These are phyloP conservation scores for Nakazawaea ishiwadae DNA, from an alignment of 805 yeast species.

Conservation along the genomic window DNA sequence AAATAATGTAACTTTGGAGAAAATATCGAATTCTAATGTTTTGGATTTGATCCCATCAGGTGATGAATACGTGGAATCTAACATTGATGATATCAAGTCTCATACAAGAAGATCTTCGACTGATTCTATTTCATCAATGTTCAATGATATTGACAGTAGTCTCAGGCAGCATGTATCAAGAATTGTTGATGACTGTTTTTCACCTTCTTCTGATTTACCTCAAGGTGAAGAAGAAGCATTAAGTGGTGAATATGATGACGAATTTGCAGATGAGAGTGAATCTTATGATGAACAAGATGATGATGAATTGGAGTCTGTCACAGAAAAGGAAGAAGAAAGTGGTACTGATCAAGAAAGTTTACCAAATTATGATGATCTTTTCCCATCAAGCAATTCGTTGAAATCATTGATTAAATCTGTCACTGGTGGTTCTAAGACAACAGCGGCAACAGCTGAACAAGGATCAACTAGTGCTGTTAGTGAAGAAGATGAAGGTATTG, in stretches of 20 bases:
- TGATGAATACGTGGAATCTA: slow-evolving; percentile 10
- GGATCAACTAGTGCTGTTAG: neutral
- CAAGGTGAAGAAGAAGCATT: too few relatives aligned
- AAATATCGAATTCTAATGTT: slow-evolving; percentile 36
- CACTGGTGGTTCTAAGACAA: slow-evolving; percentile 4
- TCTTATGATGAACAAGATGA: neutral
- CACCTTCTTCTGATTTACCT: neutral
- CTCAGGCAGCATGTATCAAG: slow-evolving; percentile 19
- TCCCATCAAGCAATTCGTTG: slow-evolving; percentile 44
- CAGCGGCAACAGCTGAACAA: too few relatives aligned
- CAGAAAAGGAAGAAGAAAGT: slow-evolving; percentile 20
- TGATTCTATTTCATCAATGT: slow-evolving; percentile 20
- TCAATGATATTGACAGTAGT: slow-evolving; percentile 18
- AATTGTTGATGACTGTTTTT: slow-evolving; percentile 11
- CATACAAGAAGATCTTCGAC: slow-evolving; percentile 17
- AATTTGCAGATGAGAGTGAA: slow-evolving; percentile 12
- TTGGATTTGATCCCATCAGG: slow-evolving; percentile 29
- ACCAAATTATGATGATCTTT: slow-evolving; percentile 73
- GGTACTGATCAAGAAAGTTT: slow-evolving; percentile 33
- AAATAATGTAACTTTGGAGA: slow-evolving; percentile 41
- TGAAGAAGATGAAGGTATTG: slow-evolving; percentile 2
- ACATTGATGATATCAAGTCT: slow-evolving; percentile 5
- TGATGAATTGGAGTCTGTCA: slow-evolving; percentile 13
- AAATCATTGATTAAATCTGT: slow-evolving; percentile 24
- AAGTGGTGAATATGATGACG: slow-evolving; percentile 18